Evolutionary conservation across 1,284 basidiomycete genomes (phyloP), one percentile per base, ranked within the genome.

Genomic region (Malassezia sympodialis): DNA sequence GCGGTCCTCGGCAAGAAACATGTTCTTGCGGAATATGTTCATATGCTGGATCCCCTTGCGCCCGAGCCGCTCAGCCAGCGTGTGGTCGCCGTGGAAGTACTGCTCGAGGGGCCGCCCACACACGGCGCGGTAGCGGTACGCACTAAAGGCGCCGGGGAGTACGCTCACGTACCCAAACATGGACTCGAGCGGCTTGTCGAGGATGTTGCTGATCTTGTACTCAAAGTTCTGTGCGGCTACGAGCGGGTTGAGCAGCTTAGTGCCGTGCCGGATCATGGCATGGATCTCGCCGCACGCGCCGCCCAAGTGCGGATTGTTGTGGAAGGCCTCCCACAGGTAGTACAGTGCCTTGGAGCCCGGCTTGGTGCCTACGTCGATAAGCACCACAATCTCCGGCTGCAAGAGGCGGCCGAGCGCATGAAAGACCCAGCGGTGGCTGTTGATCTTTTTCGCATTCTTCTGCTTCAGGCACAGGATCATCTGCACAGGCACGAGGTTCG

Each of bases 61-160:
- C 17, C 91, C 93, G 32, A 96, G 81, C 52, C 90, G 84, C 63
- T 90, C 88, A 17, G 91, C 90, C 32, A 74, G 21, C 10, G 72
- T 73, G 75, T 96, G 90, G 73, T 98, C 93, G 66, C 93, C 93
- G 69, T 96, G 91, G 81, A 96, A 96, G 78, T 96, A 96, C 75
- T 96, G 91, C 69, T 93, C 87, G 24, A 98, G 81, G 4, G 93
- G 91, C 8, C 87, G 80, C 1, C 93, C 93, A 60, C 85, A 83
- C 65, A 98, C 90, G 23, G 94, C 91, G 23, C 85, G 82, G 77
- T 79, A 96, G 27, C 89, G 83, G 74, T 96, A 96, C 6, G 90
- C 90, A 7, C 89, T 91, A 80, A 96, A 96, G 46, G 91, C 91
- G 73, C 91, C 91, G 45, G 93, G 93, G 55, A 96, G 78, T 59